Base-by-base conservation (phyloP, 2,329 filamentous ascomycete species). In the Fusarium sterilihyphosum region DNA sequence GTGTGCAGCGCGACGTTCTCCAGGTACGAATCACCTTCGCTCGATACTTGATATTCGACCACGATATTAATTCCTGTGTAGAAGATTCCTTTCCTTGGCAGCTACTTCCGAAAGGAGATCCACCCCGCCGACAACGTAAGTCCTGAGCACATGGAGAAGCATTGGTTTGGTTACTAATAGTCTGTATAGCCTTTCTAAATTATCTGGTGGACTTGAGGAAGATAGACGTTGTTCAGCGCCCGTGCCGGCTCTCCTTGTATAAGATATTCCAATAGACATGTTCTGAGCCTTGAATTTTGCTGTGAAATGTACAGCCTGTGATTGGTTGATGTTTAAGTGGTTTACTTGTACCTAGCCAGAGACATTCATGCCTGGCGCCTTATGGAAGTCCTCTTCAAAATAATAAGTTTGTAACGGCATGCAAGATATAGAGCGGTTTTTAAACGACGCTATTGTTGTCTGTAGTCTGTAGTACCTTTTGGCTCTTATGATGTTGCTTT, bases 81-180 rank as follows among this genome's bases (percentile, higher is more conserved):
- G 88, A 88, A 89, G 82, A 73, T 92, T 26, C 90, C 90, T 74
- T 70, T 89, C 76, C 73, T 91, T 68, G 86, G 86, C 73, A 71
- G 78, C 56, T 83, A 85, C 82, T 92, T 86, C 81, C 77, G 85
- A 77, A 86, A 88, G 81, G 84, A 89, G 79, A 77, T 89, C 75
- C 86, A 88, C 76, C 84, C 90, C 68, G 88, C 89, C 69, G 90
- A 92, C 84, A 91, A 91, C 84, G 90, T 92, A 78, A 85, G 89
- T 86, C 17, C 83, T 17, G 16, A 18, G 20, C 4, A 41, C 26
- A 14, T 8, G 17, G 16, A 3, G 22, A 3, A 33, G 18, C 13
- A 33, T 22, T 40, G 18, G 26, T 14, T 33, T 18, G 16, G 2
- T 29, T 58, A 52, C 79, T 84, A 73, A 84, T 65, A 22, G 6